Evolutionary conservation across 345 rosid genomes (phyloP).

Genomic region (Citropsis articulata): DNA sequence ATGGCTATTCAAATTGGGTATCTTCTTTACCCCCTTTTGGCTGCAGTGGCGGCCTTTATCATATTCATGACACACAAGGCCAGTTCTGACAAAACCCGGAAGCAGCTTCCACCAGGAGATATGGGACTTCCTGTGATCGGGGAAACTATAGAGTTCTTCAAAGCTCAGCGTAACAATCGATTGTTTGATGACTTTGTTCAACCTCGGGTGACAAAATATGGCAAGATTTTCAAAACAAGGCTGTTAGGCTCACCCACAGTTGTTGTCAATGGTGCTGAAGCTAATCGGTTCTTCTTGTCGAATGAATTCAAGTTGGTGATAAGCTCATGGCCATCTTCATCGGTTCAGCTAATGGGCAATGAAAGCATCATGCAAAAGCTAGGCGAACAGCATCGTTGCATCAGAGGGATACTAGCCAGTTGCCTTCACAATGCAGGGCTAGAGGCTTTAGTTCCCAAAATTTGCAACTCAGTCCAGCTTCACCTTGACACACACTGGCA

Average conservation of each 20-base stretch:
- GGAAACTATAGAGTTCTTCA: conserved; percentile 66
- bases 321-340: conserved; percentile 78
- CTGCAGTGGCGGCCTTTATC: conserved; percentile 34
- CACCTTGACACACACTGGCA: conserved; percentile 53
- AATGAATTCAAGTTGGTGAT: conserved; percentile 71
- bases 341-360: conserved; percentile 69
- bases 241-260: conserved; percentile 69
- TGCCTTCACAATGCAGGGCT: conserved; percentile 39
- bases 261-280: conserved; percentile 64
- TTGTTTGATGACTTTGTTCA: conserved; percentile 59
- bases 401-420: conserved; percentile 49
- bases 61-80: conserved; percentile 38
- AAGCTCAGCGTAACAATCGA: conserved; percentile 54
- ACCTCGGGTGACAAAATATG: conserved; percentile 58
- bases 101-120: conserved; percentile 61
- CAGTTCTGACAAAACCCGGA: conserved; percentile 11
- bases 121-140: conserved; percentile 73
- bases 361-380: conserved; percentile 67
- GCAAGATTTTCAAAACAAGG: conserved; percentile 65
- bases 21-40: conserved; percentile 27
- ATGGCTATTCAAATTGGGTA: conserved; percentile 17
- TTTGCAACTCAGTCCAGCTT: conserved; percentile 39
- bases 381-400: conserved; percentile 49
- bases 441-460: conserved; percentile 50
- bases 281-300: conserved; percentile 56